Evolutionary conservation across 176 grass and related monocot species (phyloP).

Genomic region (Secale cereale): DNA sequence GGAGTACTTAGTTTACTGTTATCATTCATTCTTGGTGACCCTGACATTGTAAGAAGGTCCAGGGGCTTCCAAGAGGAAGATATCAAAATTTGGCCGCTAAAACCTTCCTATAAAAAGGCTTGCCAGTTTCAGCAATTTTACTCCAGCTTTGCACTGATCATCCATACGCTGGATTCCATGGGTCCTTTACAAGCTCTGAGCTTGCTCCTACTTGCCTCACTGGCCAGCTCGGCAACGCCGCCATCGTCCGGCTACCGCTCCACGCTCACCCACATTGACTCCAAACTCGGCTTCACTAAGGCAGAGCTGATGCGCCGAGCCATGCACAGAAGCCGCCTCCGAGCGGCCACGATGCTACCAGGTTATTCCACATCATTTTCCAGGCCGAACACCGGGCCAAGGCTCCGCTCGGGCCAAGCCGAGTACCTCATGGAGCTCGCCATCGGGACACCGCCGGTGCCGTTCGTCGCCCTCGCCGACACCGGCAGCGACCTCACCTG

Average conservation of each 20-base stretch:
- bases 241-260: background rate
- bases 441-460: conserved; percentile 19
- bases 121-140: background rate
- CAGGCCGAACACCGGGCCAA: background rate
- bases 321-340: background rate
- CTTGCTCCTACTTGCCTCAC: background rate
- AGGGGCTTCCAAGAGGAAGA: too few relatives aligned
- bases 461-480: background rate
- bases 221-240: background rate
- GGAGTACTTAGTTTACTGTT: too few relatives aligned
- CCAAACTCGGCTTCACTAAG: background rate
- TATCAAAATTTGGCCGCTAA: too few relatives aligned
- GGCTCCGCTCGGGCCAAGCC: background rate
- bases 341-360: background rate
- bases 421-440: conserved; percentile 35
- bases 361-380: background rate
- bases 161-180: background rate
- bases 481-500: background rate
- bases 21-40: too few relatives aligned
- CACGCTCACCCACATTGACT: conserved; percentile 1
- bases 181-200: background rate
- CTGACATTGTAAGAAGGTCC: too few relatives aligned
- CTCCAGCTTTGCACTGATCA: background rate
- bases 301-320: background rate
- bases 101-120: too few relatives aligned